These are phyloP conservation scores for Citrus mangshanensis DNA, from an alignment of 345 rosid species.

Conservation along the genomic window DNA sequence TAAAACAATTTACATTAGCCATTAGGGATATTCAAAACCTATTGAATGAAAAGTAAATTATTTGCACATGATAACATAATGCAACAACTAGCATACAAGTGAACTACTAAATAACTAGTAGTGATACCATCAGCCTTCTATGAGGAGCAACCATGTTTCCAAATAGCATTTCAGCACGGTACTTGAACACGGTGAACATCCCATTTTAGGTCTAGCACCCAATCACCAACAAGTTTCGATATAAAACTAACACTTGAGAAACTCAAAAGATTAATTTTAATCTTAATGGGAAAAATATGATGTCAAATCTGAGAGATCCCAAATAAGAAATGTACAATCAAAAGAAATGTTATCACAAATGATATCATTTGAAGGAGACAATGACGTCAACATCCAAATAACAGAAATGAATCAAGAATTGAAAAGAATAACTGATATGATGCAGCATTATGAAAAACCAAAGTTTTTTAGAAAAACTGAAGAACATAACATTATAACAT, in stretches of 20 bases:
- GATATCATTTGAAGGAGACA: too few species aligned
- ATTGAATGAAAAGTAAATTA: not conserved
- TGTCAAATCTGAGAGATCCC: not conserved
- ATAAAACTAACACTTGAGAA: not conserved
- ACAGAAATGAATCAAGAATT: not conserved
- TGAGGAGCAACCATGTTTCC: not conserved
- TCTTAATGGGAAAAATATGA: not conserved
- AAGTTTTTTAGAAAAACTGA: not conserved
- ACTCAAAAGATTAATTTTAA: too few species aligned
- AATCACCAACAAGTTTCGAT: not conserved
- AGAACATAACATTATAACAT: slow-evolving; percentile 5
- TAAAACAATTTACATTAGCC: not conserved
- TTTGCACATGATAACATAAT: not conserved
- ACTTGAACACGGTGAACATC: not conserved
- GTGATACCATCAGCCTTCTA: not conserved
- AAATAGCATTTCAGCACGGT: not conserved
- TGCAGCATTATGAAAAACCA: not conserved
- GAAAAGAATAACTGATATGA: not conserved
- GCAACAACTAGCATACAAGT: not conserved
- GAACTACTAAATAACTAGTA: not conserved
- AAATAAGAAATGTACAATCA: not conserved
- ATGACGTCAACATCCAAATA: not conserved
- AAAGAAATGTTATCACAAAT: too few species aligned
- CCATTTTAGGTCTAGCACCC: not conserved
- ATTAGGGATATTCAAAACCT: not conserved